A percentile compares a stretch with the other conserved stretches of the same genome.
phyloP scores from a whole-genome alignment of 768 basidiomycete species.

The Phanerodontia chrysosporium region DNA sequence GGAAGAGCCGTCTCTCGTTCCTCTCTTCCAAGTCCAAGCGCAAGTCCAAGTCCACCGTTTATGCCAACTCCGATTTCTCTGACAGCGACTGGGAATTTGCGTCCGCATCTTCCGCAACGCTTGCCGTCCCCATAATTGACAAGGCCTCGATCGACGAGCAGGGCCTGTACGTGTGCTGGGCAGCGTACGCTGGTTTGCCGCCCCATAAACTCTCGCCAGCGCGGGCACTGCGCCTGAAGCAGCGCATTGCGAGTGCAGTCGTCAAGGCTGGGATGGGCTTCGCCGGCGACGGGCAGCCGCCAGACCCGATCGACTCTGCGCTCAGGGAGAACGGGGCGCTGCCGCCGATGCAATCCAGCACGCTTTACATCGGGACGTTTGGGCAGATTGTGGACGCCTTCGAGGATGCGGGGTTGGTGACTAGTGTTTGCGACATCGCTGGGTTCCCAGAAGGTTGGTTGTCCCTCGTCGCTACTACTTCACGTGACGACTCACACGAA shows the following conservation, averaged over 20 bases:
- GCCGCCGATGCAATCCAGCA: not conserved
- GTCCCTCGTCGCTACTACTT: not conserved
- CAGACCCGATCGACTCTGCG: conserved; percentile 12
- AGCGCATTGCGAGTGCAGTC: conserved; percentile 34
- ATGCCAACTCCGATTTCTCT: conserved; percentile 3
- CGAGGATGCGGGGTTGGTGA: conserved; percentile 32
- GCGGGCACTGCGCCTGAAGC: conserved; percentile 27
- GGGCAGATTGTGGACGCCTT: conserved; percentile 39
- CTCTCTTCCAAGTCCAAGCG: conserved; percentile 3
- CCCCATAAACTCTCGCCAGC: conserved; percentile 18
- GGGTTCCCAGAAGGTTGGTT: conserved; percentile 30
- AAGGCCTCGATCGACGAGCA: conserved; percentile 6
- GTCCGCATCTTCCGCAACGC: conserved; percentile 1
- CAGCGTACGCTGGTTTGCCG: conserved; percentile 10
- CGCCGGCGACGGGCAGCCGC: conserved; percentile 21
- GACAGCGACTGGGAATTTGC: conserved; percentile 6
- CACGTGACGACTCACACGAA: not conserved
- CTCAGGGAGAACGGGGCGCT: not conserved
- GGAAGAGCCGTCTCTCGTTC: conserved; percentile 10
- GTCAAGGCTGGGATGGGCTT: conserved; percentile 37
- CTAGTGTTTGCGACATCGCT: conserved; percentile 27
- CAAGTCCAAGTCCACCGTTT: conserved; percentile 1
- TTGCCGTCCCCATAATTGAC: not conserved
- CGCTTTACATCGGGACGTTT: conserved; percentile 40
- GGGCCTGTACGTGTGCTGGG: conserved; percentile 7